Evolutionary conservation across 2,329 filamentous ascomycete species (phyloP), one percentile per base, ranked within the genome.

Genomic region (Bipolaris oryzae): DNA sequence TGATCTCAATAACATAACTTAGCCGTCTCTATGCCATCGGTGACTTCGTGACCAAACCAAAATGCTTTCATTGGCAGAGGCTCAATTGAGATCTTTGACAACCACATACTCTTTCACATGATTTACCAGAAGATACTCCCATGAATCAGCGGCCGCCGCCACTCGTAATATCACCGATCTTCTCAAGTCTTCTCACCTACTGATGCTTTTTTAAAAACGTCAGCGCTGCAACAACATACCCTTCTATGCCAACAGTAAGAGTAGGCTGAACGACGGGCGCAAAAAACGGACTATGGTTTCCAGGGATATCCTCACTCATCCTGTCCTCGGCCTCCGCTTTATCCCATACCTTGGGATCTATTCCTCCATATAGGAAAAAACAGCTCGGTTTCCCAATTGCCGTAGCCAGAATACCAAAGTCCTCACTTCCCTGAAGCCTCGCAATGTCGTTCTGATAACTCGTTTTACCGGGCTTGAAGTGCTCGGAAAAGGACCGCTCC

Each of bases 251-350:
- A 4, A 75, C 76, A 57, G 59, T 79, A 75, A 89, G 69, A 0
- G 86, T 88, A 7, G 85, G 85, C 68, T 84, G 80, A 21, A 88
- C 79, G 0, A 80, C 81, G 5, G 85, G 86, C 31, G 82, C 82
- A 73, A 88, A 89, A 51, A 80, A 78, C 0, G 84, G 80, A 56
- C 80, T 84, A 67, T 89, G 86, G 61, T 88, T 88, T 0, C 81
- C 80, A 0, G 86, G 82, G 11, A 87, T 79, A 50, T 61, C 59
- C 43, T 81, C 81, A 56, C 75, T 74, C 60, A 79, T 74, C 57
- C 78, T 70, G 0, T 80, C 81, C 41, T 81, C 79, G 51, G 69
- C 74, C 67, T 79, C 75, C 13, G 75, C 77, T 58, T 77, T 71
- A 69, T 87, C 83, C 79, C 81, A 87, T 4, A 79, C 47, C 49